These are phyloP conservation scores for Mycena sp. DNA, from an alignment of 1,284 basidiomycete genomes.

Conservation along the genomic window DNA sequence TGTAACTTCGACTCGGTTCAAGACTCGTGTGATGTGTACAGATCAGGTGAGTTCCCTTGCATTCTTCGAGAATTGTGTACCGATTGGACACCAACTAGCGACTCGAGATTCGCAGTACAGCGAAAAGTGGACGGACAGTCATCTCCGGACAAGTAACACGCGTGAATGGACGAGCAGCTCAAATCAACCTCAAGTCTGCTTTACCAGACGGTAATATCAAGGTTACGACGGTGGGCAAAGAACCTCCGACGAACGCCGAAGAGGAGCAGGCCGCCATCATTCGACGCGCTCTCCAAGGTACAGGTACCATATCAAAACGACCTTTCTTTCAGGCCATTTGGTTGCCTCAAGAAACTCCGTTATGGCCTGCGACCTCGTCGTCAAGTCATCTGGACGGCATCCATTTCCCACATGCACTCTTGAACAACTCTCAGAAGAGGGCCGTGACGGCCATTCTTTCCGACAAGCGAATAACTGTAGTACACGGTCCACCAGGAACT, in stretches of 20 bases:
- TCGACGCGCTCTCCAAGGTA: conserved; percentile 47
- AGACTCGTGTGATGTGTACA: conserved; percentile 43
- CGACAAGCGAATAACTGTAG: conserved; percentile 39
- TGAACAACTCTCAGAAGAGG: conserved; percentile 46
- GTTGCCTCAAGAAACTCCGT: conserved; percentile 47
- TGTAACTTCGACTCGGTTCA: conserved; percentile 51
- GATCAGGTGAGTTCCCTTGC: background rate
- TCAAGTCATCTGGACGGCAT: conserved; percentile 43
- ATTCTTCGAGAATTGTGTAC: conserved; percentile 12
- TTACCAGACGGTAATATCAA: conserved; percentile 33
- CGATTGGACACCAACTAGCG: background rate
- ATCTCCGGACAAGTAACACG: conserved; percentile 22
- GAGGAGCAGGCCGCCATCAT: conserved; percentile 44
- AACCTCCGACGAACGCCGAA: conserved; percentile 54
- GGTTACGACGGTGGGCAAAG: conserved; percentile 54
- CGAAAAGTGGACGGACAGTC: conserved; percentile 16
- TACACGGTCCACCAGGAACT: conserved; percentile 53
- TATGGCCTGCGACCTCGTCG: conserved; percentile 58
- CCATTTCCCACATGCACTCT: conserved; percentile 32
- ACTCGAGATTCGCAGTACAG: conserved; percentile 9
- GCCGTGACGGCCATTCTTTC: conserved; percentile 55
- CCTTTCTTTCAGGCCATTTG: conserved; percentile 59
- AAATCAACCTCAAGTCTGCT: conserved; percentile 26
- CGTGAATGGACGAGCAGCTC: conserved; percentile 36
- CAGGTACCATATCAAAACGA: conserved; percentile 42